Conservation (phyloP, 768 basidiomycete species). For the Solioccasus polychromus region DNA sequence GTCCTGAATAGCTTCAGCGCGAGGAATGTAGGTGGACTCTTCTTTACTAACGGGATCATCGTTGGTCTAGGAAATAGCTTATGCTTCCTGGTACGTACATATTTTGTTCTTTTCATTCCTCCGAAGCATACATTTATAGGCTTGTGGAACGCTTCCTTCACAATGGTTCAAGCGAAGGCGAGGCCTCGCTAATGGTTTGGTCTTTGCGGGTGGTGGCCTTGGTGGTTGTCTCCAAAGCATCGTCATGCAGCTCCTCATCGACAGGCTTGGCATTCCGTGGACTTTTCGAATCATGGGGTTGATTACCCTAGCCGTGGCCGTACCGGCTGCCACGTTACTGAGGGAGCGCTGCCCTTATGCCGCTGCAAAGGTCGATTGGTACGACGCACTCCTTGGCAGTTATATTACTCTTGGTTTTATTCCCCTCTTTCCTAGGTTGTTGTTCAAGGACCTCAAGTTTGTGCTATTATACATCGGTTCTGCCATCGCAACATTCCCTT, state of each 20-base stretch:
- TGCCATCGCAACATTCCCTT: conserved; percentile 35
- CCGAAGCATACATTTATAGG: conserved; percentile 6
- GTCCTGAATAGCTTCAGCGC: conserved; percentile 25
- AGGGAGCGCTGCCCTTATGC: conserved; percentile 21
- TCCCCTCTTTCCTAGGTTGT: conserved; percentile 16
- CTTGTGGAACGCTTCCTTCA: conserved; percentile 32
- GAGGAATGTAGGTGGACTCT: conserved; percentile 21
- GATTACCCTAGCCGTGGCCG: conserved; percentile 22
- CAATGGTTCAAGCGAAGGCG: conserved; percentile 35
- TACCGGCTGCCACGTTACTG: conserved; percentile 29
- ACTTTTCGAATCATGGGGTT: conserved; percentile 33
- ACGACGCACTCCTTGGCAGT: neutral
- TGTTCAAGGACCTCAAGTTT: conserved; percentile 30
- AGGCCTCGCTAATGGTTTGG: conserved; percentile 35
- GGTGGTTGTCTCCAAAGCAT: conserved; percentile 33
- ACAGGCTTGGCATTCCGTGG: conserved; percentile 28
- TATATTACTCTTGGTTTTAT: neutral
- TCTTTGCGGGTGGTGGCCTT: conserved; percentile 32
- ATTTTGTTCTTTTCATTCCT: neutral
- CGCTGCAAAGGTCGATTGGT: conserved; percentile 25
- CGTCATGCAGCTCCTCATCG: conserved; percentile 25
- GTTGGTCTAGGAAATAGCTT: conserved; percentile 29
- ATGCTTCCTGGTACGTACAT: conserved; percentile 20
- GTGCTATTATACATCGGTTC: conserved; percentile 30
- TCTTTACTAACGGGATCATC: conserved; percentile 30